Evolutionary conservation across 257 asterid genomes (phyloP).

Genomic region (Leonotis leonurus): DNA sequence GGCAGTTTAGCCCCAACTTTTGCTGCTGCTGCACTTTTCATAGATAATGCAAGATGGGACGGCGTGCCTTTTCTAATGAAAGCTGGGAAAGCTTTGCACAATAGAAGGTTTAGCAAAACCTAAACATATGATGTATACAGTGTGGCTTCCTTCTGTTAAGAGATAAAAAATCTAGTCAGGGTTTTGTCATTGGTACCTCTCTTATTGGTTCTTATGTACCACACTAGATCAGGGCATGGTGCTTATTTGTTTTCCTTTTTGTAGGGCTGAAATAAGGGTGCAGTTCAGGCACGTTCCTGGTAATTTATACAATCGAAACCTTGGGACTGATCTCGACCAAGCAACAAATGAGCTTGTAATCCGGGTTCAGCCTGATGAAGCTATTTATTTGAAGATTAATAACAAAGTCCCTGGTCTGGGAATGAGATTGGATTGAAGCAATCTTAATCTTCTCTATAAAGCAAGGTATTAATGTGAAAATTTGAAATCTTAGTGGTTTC

Average conservation of each 20-base stretch:
- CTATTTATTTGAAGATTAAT: constrained; percentile 75
- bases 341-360: constrained; percentile 94
- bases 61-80: constrained; percentile 97
- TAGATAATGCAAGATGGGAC: no score
- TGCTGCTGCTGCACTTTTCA: no score
- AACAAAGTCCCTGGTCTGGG: constrained; percentile 96
- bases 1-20: no score
- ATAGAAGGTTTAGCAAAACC: constrained; percentile 40
- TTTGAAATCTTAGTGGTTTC: background rate
- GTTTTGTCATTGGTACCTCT: background rate
- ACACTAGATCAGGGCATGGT: background rate
- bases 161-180: background rate
- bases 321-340: constrained; percentile 68
- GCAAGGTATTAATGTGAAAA: constrained; percentile 52
- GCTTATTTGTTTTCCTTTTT: constrained; percentile 1
- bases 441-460: constrained; percentile 84
- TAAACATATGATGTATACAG: background rate
- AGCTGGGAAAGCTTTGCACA: constrained; percentile 91
- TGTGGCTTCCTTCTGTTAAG: background rate
- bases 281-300: constrained; percentile 95
- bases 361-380: constrained; percentile 94
- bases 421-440: constrained; percentile 82
- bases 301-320: no score
- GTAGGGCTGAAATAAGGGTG: no score
- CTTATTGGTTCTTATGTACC: background rate